phyloP scores from a whole-genome alignment of 768 basidiomycete genomes.

The Suillus plorans region DNA sequence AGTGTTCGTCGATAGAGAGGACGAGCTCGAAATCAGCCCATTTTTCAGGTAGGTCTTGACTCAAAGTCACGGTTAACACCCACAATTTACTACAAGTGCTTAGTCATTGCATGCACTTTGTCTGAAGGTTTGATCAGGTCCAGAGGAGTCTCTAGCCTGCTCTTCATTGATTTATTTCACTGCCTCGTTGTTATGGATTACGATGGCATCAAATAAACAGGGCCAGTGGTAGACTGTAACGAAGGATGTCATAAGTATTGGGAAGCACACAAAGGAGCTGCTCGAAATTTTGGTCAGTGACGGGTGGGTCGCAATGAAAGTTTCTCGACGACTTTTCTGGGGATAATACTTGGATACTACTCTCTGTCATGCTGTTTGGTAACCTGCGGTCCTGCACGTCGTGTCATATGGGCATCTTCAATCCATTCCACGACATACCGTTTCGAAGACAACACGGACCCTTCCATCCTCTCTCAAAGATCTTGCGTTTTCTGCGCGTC shows the following conservation, averaged over 20 bases:
- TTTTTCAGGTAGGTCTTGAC: neutral
- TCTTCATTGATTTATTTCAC: neutral
- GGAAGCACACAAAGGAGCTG: slow-evolving; percentile 65
- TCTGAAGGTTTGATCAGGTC: too few relatives aligned
- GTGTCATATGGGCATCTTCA: neutral
- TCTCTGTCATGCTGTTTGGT: neutral
- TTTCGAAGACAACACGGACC: neutral
- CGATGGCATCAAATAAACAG: slow-evolving; percentile 60
- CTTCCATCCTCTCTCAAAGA: neutral
- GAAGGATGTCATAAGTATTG: slow-evolving; percentile 75
- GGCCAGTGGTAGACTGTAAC: slow-evolving; percentile 77
- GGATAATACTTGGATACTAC: neutral
- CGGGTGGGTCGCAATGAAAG: slow-evolving; percentile 37
- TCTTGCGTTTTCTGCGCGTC: neutral
- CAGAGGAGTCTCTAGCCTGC: neutral
- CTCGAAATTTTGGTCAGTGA: slow-evolving; percentile 55
- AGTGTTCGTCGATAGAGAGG: neutral
- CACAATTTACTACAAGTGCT: neutral
- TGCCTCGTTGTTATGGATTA: neutral
- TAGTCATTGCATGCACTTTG: neutral
- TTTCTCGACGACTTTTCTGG: neutral
- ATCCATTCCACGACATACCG: neutral
- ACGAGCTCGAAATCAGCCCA: neutral
- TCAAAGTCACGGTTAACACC: neutral
- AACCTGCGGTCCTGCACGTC: neutral